Base-by-base conservation (phyloP, 805 yeast genomes). In the Ogataea ganodermae region DNA sequence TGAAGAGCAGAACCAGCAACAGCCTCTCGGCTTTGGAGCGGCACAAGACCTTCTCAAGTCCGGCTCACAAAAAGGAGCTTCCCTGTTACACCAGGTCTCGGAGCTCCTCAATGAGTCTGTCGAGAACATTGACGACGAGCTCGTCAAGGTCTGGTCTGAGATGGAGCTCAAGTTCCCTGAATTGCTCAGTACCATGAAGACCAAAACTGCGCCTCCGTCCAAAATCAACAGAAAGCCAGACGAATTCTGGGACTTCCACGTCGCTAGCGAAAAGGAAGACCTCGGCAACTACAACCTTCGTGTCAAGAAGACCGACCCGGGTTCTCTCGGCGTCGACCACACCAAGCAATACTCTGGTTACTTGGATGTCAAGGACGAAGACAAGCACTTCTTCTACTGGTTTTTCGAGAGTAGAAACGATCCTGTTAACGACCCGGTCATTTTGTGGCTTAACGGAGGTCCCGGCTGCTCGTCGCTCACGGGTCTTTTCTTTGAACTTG, bases 401-500 rank as follows among this genome's bases (percentile, higher is more conserved):
- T 84, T 85, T 61, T 92, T 92, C 58, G 97, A 91, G 68, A 85
- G 95, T 44, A 81, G 97, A 71, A 84, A 84, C 60, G 89, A 89
- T 65, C 97, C 97, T 3, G 69, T 67, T 45, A 87, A 73, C 44
- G 97, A 92, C 67, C 97, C 97, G 1, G 76, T 90, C 18, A 77
- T 92, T 46, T 68, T 85, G 53, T 86, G 92, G 98, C 74, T 91
- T 58, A 91, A 91, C 63, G 97, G 97, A 55, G 97, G 97, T 4
- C 97, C 97, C 30, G 97, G 97, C 10, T 91, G 97, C 65, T 88
- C 96, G 0, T 88, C 96, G 1, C 70, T 89, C 63, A 88, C 95
- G 27, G 97, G 97, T 7, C 72, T 91, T 48, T 81, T 92, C 59
- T 89, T 91, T 61, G 98, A 92, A 67, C 76, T 90, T 61, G 98